phyloP scores from a whole-genome alignment of 2,329 filamentous ascomycete species.

The Colletotrichum chrysophilum region DNA sequence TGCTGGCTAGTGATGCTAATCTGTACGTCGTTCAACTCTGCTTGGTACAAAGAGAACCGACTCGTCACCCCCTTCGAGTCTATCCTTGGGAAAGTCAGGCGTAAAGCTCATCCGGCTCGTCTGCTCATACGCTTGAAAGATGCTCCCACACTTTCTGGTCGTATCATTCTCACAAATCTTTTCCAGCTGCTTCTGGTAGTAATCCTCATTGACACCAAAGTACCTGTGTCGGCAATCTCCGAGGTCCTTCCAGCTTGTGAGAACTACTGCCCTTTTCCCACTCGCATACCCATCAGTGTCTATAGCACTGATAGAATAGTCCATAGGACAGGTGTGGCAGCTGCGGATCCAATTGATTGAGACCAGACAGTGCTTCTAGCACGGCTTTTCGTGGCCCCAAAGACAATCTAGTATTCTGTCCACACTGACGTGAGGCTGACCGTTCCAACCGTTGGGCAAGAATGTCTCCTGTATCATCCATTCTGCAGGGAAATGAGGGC shows the following conservation, averaged over 20 bases:
- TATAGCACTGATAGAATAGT: background rate
- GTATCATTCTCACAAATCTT: rapidly evolving
- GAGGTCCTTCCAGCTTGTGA: background rate
- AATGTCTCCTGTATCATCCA: background rate
- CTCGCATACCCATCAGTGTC: no score
- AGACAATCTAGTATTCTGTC: background rate
- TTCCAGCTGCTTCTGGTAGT: background rate
- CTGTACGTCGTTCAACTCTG: background rate
- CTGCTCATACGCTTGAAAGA: background rate
- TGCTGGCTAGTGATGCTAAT: background rate
- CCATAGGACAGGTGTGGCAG: background rate
- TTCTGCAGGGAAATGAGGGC: background rate
- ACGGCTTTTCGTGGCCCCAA: background rate
- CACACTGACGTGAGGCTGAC: rapidly evolving
- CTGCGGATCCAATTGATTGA: background rate
- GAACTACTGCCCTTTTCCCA: background rate
- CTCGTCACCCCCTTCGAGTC: background rate
- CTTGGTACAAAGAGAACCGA: background rate
- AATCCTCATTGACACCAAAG: rapidly evolving
- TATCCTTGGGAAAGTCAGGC: background rate
- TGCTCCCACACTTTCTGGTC: background rate
- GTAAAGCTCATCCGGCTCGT: background rate
- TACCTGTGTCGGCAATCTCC: background rate
- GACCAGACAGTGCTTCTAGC: background rate
- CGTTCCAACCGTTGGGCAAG: background rate